Conservation (phyloP, 768 basidiomycete genomes). For the Porpolomopsis calyptriformis region DNA sequence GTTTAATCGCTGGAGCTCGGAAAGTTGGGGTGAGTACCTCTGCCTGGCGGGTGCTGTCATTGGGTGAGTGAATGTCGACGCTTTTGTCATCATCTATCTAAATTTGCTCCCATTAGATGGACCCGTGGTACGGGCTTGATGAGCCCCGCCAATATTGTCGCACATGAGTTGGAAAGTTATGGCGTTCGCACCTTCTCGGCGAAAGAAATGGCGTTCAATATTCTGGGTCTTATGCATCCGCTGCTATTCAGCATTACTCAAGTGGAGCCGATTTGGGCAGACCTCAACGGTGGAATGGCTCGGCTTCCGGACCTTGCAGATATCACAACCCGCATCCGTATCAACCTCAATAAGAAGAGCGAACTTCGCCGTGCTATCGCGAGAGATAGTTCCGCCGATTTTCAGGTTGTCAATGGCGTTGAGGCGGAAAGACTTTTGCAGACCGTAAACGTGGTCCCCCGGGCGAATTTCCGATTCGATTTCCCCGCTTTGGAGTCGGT, state of each 20-base stretch:
- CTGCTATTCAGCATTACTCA: constrained; percentile 98
- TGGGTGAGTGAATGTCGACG: constrained; percentile 55
- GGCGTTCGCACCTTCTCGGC: constrained; percentile 98
- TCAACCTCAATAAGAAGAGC: constrained; percentile 71
- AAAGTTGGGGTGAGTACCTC: constrained; percentile 98
- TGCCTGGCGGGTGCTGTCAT: constrained; percentile 98
- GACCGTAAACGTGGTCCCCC: constrained; percentile 85
- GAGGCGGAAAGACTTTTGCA: constrained; percentile 90
- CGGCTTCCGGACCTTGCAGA: constrained; percentile 91
- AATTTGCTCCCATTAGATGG: constrained; percentile 46
- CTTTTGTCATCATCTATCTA: background rate
- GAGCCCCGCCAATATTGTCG: constrained; percentile 89
- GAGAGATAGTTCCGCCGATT: constrained; percentile 92
- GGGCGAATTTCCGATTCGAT: constrained; percentile 95
- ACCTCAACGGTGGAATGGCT: constrained; percentile 97
- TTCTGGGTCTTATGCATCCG: constrained; percentile 98
- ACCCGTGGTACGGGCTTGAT: constrained; percentile 97
- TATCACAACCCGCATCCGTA: constrained; percentile 79
- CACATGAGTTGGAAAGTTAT: constrained; percentile 83
- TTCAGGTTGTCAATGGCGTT: constrained; percentile 79
- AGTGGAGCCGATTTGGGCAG: constrained; percentile 99
- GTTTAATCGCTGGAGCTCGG: constrained; percentile 96
- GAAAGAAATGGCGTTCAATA: constrained; percentile 99
- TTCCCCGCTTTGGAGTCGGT: constrained; percentile 78
- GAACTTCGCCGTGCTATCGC: constrained; percentile 89